Percentiles rank a stretch among this genome's conserved stretches.
phyloP scores from a whole-genome alignment of 2,329 filamentous ascomycete genomes.

The Arthrobotrys conoides region DNA sequence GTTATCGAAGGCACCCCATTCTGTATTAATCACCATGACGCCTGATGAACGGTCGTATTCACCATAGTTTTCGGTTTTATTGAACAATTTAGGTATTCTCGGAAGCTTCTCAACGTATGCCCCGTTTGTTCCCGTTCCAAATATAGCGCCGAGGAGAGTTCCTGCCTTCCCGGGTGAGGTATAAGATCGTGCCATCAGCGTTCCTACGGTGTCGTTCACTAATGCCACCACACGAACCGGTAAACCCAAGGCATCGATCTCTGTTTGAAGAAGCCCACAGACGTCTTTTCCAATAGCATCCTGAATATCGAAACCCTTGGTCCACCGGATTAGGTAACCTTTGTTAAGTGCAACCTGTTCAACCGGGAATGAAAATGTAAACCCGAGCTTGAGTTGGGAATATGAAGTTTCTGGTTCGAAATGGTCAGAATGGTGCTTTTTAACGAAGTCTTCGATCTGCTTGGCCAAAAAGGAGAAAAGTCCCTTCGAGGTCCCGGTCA shows the following conservation, averaged over 20 bases:
- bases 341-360: slow-evolving; percentile 95
- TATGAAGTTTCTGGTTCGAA: slow-evolving; percentile 73
- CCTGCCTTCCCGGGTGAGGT: slow-evolving; percentile 88
- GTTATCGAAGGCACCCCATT: slow-evolving; percentile 99
- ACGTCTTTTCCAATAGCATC: slow-evolving; percentile 96
- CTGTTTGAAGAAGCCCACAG: slow-evolving; percentile 86
- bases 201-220: slow-evolving; percentile 97
- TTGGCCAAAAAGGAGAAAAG: slow-evolving; percentile 93
- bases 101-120: slow-evolving; percentile 94
- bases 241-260: slow-evolving; percentile 87
- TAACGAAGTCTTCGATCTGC: slow-evolving; percentile 90
- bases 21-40: slow-evolving; percentile 97
- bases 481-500: slow-evolving; percentile 87
- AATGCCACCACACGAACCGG: slow-evolving; percentile 95
- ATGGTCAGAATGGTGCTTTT: slow-evolving; percentile 87
- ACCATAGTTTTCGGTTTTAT: slow-evolving; percentile 69
- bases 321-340: slow-evolving; percentile 94
- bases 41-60: slow-evolving; percentile 84
- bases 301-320: slow-evolving; percentile 97
- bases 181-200: slow-evolving; percentile 97
- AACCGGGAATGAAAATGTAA: slow-evolving; percentile 98
- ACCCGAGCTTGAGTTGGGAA: slow-evolving; percentile 81
- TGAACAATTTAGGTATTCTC: slow-evolving; percentile 81
- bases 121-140: slow-evolving; percentile 96
- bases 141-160: slow-evolving; percentile 94